Evolutionary conservation across 495 filamentous ascomycete species (phyloP), one percentile per base, ranked within the genome.

Genomic region (Aspergillus mulundensis): DNA sequence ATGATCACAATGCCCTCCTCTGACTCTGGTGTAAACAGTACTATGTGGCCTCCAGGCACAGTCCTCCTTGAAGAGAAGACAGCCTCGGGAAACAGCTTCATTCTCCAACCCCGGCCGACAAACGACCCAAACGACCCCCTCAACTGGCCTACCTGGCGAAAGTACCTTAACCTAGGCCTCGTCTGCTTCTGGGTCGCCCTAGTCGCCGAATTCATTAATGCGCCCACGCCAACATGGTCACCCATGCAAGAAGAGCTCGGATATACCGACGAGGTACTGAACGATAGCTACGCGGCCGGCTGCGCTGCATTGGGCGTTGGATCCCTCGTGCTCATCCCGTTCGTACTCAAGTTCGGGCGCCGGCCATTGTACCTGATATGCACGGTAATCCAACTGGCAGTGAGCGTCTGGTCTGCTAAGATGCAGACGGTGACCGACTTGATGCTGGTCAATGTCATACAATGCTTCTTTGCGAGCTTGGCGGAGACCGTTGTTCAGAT

Each of bases 401-500:
- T 67, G 7, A 66, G 60, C 16, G 62, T 77, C 11, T 78, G 76
- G 76, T 59, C 58, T 14, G 76, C 70, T 0, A 54, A 66, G 23
- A 66, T 67, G 11, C 36, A 65, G 14, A 74, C 65, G 1, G 54
- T 61, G 3, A 67, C 60, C 1, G 73, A 75, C 2, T 54, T 70
- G n/a, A 67, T 77, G 19, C 62, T 57, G 1, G 52, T 59, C 25
- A 76, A 76, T 48, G 23, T 71, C 6, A 43, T 78, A 2, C 60
- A 59, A 2, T 67, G 75, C 4, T 50, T 72, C 7, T 62, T 66
- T 0, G 75, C 73, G 23, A 70, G 74, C 7, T 58, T 78, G 41
- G 63, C 61, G 7, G 77, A 81, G 50, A 64, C 66, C 11, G 53
- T 79, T 3, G 70, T 78, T 8, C 77, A 78, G 54, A 71, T 81